Evolutionary conservation across 129 eudicot species (phyloP).

Genomic region (Lactuca sativa): DNA sequence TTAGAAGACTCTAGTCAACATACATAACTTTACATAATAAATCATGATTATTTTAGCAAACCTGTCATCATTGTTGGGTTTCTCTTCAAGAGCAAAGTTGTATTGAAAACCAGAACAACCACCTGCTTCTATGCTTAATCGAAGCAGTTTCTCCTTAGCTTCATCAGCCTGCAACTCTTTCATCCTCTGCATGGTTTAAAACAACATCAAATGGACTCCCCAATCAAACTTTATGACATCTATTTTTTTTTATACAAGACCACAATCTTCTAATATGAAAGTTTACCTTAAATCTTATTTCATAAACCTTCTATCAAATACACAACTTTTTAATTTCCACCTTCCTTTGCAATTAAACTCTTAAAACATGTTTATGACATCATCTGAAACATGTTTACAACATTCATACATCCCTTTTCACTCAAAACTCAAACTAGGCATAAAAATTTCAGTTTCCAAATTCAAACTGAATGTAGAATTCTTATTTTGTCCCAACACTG

Average conservation of each 20-base stretch:
- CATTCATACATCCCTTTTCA: too few relatives aligned
- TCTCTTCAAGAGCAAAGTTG: slow-evolving; percentile 82
- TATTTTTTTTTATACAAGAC: background rate
- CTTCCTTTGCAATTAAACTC: too few relatives aligned
- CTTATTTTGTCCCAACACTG: too few relatives aligned
- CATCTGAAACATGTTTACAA: too few relatives aligned
- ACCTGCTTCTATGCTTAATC: slow-evolving; percentile 96
- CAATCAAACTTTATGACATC: background rate
- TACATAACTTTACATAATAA: background rate
- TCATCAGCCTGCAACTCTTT: slow-evolving; percentile 87
- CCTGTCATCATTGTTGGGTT: slow-evolving; percentile 82
- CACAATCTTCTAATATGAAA: too few relatives aligned
- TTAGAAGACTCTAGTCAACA: too few relatives aligned
- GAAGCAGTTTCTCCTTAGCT: slow-evolving; percentile 69
- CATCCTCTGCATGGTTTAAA: slow-evolving; percentile 59
- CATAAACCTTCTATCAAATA: too few relatives aligned
- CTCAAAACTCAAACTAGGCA: too few relatives aligned
- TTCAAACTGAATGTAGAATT: too few relatives aligned
- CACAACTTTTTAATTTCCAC: too few relatives aligned
- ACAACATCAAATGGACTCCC: background rate
- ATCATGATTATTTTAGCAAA: slow-evolving; percentile 11
- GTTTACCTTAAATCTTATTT: too few relatives aligned
- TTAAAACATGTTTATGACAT: too few relatives aligned
- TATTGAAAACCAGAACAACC: slow-evolving; percentile 99
- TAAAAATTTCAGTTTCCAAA: background rate